Base-by-base conservation (phyloP, 768 basidiomycete genomes). In the Leccinum barrowsii region DNA sequence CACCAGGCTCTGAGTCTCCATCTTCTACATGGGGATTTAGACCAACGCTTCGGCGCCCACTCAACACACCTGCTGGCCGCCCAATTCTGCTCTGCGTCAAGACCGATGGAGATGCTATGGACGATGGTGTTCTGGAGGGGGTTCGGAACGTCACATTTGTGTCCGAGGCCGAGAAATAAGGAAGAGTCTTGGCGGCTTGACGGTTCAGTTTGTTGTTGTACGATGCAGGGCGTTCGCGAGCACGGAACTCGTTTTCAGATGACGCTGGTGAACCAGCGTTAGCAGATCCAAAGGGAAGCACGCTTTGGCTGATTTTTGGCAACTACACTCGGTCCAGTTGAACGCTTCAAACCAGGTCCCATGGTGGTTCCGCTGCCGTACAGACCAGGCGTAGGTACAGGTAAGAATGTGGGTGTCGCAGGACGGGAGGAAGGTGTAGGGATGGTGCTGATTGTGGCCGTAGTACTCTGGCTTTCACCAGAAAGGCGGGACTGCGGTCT, bases 401-500 rank as follows among this genome's bases (percentile, higher is more conserved):
- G 89, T 24, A 92, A 77, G 65, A 87, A 86, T 17, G 89, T 90
- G 8, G 90, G 90, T 22, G 90, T 89, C 21, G 85, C 71, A 8
- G 90, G 90, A 2, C 90, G 84, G 40, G 88, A 89, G 5, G 79
- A 75, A 17, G 88, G 82, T 4, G 87, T 85, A 10, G 85, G 80
- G 51, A 89, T 82, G 11, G 86, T 83, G 62, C 83, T 85, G 19
- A 80, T 72, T 28, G 80, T 82, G 37, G 86, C 80, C 21, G 81
- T 79, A 3, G 80, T 81, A 57, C 81, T 80, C 57, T 77, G 72
- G 54, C 79, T 84, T 26, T 83, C 84, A 19, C 79, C 82, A 21
- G 90, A 92, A 37, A 89, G 78, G 55, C 90, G 84, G 40, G 90
- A 91, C 61, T 83, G 83, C 35, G 90, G 89, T 58, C 89, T 81